These are phyloP conservation scores for Monosporascus sp. DNA, from an alignment of 2,329 filamentous ascomycete genomes.

Conservation along the genomic window DNA sequence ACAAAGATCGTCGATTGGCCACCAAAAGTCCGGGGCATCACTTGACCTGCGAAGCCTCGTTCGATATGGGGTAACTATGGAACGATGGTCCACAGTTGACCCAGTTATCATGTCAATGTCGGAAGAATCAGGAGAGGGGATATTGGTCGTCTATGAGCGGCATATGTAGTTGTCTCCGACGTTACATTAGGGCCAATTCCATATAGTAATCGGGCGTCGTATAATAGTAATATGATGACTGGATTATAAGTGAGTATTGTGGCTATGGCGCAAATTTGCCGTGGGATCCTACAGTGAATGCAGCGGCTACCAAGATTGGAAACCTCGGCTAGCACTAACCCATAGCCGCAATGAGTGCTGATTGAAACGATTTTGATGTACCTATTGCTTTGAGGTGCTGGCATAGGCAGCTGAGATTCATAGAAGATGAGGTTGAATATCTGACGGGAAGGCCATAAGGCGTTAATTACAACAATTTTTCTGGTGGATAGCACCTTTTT, in stretches of 20 bases:
- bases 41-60: neutral
- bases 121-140: neutral
- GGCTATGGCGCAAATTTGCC: neutral
- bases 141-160: too few relatives aligned
- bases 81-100: neutral
- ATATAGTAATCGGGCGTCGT: neutral
- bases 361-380: too few relatives aligned
- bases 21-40: neutral
- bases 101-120: neutral
- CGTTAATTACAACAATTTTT: too few relatives aligned
- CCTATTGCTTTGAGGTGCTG: too few relatives aligned
- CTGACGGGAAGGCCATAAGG: too few relatives aligned
- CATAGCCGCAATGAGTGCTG: too few relatives aligned
- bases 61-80: neutral
- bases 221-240: neutral
- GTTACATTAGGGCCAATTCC: neutral
- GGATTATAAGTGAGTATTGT: neutral
- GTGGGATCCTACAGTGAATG: neutral
- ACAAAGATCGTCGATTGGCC: neutral
- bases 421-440: too few relatives aligned
- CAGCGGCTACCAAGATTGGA: neutral
- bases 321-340: too few relatives aligned
- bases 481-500: too few relatives aligned
- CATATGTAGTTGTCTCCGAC: neutral
- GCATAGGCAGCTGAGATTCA: too few relatives aligned